Base-by-base conservation (phyloP, 345 rosid species). In the Dipteronia dyeriana region DNA sequence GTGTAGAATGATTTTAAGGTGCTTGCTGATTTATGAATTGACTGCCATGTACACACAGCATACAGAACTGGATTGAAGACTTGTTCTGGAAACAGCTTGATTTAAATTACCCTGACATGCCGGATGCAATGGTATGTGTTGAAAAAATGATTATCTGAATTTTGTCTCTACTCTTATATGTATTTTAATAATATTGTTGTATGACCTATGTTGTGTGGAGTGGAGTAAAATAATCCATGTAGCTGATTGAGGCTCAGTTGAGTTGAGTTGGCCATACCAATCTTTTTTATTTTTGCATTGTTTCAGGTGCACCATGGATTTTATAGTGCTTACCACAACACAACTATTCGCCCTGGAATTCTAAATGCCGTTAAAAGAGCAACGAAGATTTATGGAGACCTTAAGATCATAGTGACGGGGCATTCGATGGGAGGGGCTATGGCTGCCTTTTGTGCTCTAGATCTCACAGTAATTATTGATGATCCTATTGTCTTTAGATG, bases 351-450 rank as follows among this genome's bases (percentile, higher is more conserved):
- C 70, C 93, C 96, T 76, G 96, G 87, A 38, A 82, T 95, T 81
- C 61, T 95, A 57, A 81, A 45, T 83, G 98, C 97, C 3, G 84
- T 95, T 75, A 80, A 78, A 77, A 84, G 74, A 62, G 93, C 91
- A 1, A 90, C 81, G 83, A 76, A 91, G 56, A 59, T 71, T 76
- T 90, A 93, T 80, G 98, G 97, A 68, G 86, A 78, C n/a, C 82
- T 93, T 83, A 83, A 67, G 49, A 83, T 93, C 75, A 88, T 93
- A 80, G 94, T 91, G 83, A 93, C 97, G 8, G 98, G 98, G 14
- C 98, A 95, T 86, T 95, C 99, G n/a, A 93, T 95, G 99, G 98
- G 98, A 85, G 99, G 89, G 75, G 96, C 99, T 61, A 91, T 95
- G 90, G 98, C 97, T 75, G 82, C 98, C 60, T 93, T 95, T 82